Evolutionary conservation across 2,329 filamentous ascomycete genomes (phyloP), one percentile per base, ranked within the genome.

Genomic region (Ceratocystis cubensis): DNA sequence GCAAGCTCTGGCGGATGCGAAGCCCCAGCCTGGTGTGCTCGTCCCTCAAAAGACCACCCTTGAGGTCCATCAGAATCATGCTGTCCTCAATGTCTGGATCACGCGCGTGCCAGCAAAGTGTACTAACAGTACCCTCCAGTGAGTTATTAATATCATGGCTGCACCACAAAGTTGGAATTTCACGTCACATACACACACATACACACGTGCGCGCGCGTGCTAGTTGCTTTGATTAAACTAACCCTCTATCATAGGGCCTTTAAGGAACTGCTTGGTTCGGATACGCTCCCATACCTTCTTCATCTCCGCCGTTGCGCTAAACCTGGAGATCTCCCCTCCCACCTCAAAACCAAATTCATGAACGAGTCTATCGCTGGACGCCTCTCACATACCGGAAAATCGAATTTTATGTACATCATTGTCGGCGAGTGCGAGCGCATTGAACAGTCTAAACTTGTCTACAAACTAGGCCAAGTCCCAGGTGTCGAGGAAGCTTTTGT

Each of bases 261-360:
- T 69, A 66, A 67, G 67, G 57, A 68, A 28, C 25, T 66, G 65
- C 56, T 65, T 69, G 66, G 63, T 59, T 81, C 84, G 72, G 82
- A 83, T 73, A 80, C 81, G 72, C 82, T 81, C 80, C 83, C 85
- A 75, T 82, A 82, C 78, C 78, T 87, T 71, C 82, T 84, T 76
- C 85, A 93, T 76, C 80, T 93, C 66, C 87, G 88, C 69, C 83
- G 88, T 74, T 89, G 90, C 74, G 88, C 86, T 67, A 91, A 91
- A 75, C 83, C 82, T 61, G 78, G 79, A 65, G 86, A 88, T 72
- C 79, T 92, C 7, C 87, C 88, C 8, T 77, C 80, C 30, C 85
- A 87, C 71, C 78, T 88, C 69, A 85, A 85, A 73, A 78, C 80
- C 5, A 78, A 81, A 69, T 82, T 82, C 70, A 85, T 85, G 80